Percentiles rank a stretch among this genome's conserved stretches.
phyloP scores from a whole-genome alignment of 1,284 basidiomycete genomes.

The Apiotrichum brassicae region DNA sequence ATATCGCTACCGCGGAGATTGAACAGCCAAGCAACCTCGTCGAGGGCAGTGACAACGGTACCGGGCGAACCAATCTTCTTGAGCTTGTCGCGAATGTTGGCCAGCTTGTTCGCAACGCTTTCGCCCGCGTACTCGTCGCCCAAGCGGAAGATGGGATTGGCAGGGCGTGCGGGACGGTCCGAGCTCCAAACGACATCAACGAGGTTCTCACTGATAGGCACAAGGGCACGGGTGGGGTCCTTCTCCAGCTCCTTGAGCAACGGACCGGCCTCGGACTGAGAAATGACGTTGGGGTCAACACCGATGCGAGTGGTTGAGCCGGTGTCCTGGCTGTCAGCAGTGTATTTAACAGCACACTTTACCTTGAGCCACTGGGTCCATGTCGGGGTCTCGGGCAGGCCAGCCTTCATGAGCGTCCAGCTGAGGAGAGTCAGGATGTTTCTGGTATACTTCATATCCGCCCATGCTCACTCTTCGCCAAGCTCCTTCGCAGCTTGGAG shows the following conservation, averaged over 20 bases:
- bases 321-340: conserved; percentile 53
- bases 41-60: conserved; percentile 70
- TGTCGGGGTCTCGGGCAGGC: conserved; percentile 74
- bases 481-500: conserved; percentile 86
- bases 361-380: conserved; percentile 81
- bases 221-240: conserved; percentile 53
- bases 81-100: conserved; percentile 60
- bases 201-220: conserved; percentile 63
- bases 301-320: conserved; percentile 62
- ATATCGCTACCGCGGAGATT: conserved; percentile 92
- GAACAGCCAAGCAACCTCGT: conserved; percentile 90
- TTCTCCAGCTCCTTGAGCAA: conserved; percentile 25
- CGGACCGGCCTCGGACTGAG: conserved; percentile 53
- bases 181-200: conserved; percentile 72
- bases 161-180: conserved; percentile 60
- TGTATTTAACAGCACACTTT: not conserved
- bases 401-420: conserved; percentile 91
- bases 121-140: conserved; percentile 61
- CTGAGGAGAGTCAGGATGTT: conserved; percentile 53
- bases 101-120: conserved; percentile 61
- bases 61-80: conserved; percentile 60
- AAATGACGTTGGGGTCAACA: conserved; percentile 72
- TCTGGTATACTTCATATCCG: too few species aligned
- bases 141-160: conserved; percentile 64
- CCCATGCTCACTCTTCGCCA: conserved; percentile 59